These are phyloP conservation scores for Calocybe indica DNA, from an alignment of 768 basidiomycete species.

Conservation along the genomic window DNA sequence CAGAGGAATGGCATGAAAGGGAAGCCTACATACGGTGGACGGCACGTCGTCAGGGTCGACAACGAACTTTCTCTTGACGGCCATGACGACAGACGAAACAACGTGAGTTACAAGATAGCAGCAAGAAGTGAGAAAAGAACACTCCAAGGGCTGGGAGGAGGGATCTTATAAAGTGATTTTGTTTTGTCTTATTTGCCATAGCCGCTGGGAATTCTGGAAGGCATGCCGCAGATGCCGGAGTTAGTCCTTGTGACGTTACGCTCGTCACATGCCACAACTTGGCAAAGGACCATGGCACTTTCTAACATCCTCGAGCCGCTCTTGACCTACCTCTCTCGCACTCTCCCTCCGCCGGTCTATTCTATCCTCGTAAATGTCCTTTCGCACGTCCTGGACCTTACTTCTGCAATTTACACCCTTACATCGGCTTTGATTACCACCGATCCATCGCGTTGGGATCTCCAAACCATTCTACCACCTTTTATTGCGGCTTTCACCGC, in stretches of 20 bases:
- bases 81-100: conserved; percentile 36
- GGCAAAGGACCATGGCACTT: conserved; percentile 16
- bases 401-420: conserved; percentile 43
- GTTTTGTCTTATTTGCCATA: conserved; percentile 16
- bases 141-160: conserved; percentile 3
- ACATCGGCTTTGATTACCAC: conserved; percentile 40
- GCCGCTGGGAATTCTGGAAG: neutral
- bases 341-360: conserved; percentile 52
- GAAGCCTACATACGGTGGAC: conserved; percentile 35
- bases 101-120: too few species aligned
- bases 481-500: conserved; percentile 66
- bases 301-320: conserved; percentile 39
- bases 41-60: conserved; percentile 47
- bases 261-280: neutral
- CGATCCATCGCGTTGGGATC: conserved; percentile 57
- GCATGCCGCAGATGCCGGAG: conserved; percentile 2
- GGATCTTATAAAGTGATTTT: conserved; percentile 24
- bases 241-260: neutral
- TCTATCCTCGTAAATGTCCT: conserved; percentile 42
- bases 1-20: conserved; percentile 6
- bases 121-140: too few species aligned
- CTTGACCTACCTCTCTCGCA: conserved; percentile 47
- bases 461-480: conserved; percentile 65
- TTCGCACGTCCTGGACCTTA: conserved; percentile 45
- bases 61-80: conserved; percentile 73